Base-by-base conservation (phyloP, 768 basidiomycete genomes). In the Strobilomyces dryophilus region DNA sequence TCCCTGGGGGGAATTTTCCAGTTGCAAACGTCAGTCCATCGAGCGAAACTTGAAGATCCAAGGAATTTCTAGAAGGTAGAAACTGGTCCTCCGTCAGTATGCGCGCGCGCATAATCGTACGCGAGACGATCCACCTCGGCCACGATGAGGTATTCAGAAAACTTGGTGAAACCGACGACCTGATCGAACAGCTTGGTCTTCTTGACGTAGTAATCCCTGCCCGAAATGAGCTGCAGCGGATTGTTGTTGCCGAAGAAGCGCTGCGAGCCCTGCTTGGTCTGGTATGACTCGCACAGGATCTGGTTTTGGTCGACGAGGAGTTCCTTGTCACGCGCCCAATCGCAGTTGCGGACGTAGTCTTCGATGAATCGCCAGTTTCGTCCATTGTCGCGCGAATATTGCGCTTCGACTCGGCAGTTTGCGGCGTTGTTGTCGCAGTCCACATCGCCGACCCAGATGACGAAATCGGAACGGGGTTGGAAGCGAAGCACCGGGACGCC, bases 161-260 rank as follows among this genome's bases (percentile, higher is more conserved):
- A 99, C 73, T 93, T 95, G 0, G 97, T 87, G 73, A 95, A 98
- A 8, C 97, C 97, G 59, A 93, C 92, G 49, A 99, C 85, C 40
- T 83, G 76, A 43, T 91, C 82, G 63, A 98, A 99, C 20, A 97
- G 68, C 66, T 81, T 88, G 56, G 74, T 83, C 75, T 83, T 87
- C 56, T 78, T 82, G 44, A 58, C 58, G 66, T 84, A 98, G 73
- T 82, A 98, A 51, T 84, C 76, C 11, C 76, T 68, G 0, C 97
- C 95, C 12, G 82, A 80, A 24, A 95, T 78, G 41, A 98, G 76
- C 67, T 95, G 80, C 49, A 98, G 63, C 15, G 89, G 83, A 63
- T 90, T 91, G 0, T 69, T 67, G 50, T 70, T 66, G 8, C 58
- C 59, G 61, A 88, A 86, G 32, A 67, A 65, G 35, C 73, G 74